Conservation (phyloP, 2,329 filamentous ascomycete species). For the Aureobasidium namibiae region DNA sequence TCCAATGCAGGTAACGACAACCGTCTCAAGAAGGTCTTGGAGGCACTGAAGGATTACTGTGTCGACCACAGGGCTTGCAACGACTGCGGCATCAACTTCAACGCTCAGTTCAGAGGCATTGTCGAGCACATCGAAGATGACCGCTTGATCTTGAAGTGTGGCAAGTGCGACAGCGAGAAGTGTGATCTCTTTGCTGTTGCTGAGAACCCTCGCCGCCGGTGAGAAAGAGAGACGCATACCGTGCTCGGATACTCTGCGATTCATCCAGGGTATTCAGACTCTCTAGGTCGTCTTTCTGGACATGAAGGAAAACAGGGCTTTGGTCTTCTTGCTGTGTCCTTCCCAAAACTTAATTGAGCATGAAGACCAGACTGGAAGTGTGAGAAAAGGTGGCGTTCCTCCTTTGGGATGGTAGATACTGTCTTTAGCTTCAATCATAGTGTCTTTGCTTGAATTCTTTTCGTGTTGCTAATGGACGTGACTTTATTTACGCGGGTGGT, state of each 20-base stretch:
- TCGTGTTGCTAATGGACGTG: no score
- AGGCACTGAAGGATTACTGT: not conserved
- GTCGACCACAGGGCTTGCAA: constrained; percentile 1
- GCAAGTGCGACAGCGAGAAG: constrained; percentile 1
- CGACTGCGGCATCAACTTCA: constrained; percentile 1
- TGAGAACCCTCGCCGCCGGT: no score
- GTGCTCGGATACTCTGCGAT: not conserved
- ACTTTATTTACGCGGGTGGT: not conserved
- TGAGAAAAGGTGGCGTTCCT: not conserved
- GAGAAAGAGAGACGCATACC: not conserved
- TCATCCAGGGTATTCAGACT: not conserved
- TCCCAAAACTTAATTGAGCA: not conserved
- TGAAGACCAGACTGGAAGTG: not conserved
- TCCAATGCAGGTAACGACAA: not conserved
- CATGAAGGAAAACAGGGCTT: not conserved
- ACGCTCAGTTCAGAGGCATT: not conserved
- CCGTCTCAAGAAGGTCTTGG: not conserved
- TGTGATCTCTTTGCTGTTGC: no score
- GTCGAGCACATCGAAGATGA: not conserved
- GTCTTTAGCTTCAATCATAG: not conserved
- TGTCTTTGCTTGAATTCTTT: not conserved
- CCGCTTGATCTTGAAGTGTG: not conserved
- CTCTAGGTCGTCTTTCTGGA: not conserved
- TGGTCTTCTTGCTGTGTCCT: not conserved
- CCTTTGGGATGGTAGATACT: not conserved